phyloP scores from a whole-genome alignment of 2,329 filamentous ascomycete genomes.

The Aspergillus intermedius region DNA sequence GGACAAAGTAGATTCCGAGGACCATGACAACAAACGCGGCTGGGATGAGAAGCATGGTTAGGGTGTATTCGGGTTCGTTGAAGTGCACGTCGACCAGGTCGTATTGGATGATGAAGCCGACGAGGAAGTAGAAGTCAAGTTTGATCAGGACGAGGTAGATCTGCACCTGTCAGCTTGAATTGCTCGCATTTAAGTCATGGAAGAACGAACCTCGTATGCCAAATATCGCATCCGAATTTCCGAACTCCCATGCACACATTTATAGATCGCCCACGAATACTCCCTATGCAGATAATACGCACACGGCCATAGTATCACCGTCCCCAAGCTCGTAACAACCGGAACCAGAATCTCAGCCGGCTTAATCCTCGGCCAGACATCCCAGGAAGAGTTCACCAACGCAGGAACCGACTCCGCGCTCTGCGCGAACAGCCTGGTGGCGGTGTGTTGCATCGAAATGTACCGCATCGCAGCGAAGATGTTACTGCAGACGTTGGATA shows the following conservation, averaged over 20 bases:
- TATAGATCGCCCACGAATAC: slow-evolving; percentile 15
- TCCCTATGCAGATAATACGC: slow-evolving; percentile 12
- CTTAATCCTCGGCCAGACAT: slow-evolving; percentile 10
- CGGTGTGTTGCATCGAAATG: slow-evolving; percentile 1
- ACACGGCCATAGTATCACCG: slow-evolving; percentile 5
- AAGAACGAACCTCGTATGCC: slow-evolving; percentile 8
- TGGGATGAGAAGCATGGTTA: slow-evolving; percentile 14
- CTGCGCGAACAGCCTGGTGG: neutral
- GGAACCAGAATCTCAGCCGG: slow-evolving; percentile 7
- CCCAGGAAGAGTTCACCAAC: slow-evolving; percentile 6
- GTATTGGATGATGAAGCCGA: slow-evolving; percentile 16
- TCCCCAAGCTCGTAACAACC: slow-evolving; percentile 10
- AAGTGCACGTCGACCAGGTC: slow-evolving; percentile 15
- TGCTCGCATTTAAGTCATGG: too few species aligned
- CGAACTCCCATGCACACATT: slow-evolving; percentile 9
- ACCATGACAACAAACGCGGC: slow-evolving; percentile 8
- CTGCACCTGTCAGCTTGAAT: slow-evolving; percentile 1
- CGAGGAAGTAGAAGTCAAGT: slow-evolving; percentile 11
- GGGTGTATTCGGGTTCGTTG: slow-evolving; percentile 11
- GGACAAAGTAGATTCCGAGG: slow-evolving; percentile 9
- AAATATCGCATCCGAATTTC: slow-evolving; percentile 7
- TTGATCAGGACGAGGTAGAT: slow-evolving; percentile 14
- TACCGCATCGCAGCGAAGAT: slow-evolving; percentile 12
- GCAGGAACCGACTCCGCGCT: neutral
- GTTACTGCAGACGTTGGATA: slow-evolving; percentile 8